Percentiles rank a stretch among this genome's conserved stretches.
Conservation (phyloP, 768 basidiomycete species). For the Mycena vitilis region DNA sequence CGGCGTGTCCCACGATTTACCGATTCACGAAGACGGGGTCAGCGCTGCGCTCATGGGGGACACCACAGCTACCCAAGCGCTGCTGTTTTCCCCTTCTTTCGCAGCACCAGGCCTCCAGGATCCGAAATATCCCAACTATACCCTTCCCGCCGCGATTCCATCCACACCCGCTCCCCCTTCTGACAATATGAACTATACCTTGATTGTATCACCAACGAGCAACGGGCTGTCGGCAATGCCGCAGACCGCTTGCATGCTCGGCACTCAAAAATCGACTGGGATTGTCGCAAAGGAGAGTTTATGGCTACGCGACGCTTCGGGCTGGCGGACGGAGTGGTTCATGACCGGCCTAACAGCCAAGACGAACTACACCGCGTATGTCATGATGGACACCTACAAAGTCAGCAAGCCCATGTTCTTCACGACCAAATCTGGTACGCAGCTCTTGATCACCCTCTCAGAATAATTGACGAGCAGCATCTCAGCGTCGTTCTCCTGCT, state of each 20-base stretch:
- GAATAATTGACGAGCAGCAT: background rate
- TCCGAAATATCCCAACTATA: slow-evolving; percentile 81
- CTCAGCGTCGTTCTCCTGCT: slow-evolving; percentile 74
- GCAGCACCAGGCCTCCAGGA: slow-evolving; percentile 40
- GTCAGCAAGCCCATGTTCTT: slow-evolving; percentile 79
- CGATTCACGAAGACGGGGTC: slow-evolving; percentile 59
- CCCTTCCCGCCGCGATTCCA: slow-evolving; percentile 69
- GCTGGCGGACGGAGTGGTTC: slow-evolving; percentile 79
- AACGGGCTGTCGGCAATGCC: slow-evolving; percentile 54
- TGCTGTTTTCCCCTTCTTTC: slow-evolving; percentile 77
- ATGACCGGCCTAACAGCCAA: slow-evolving; percentile 66
- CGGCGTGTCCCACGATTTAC: slow-evolving; percentile 62
- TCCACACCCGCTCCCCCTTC: slow-evolving; percentile 56
- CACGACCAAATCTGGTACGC: slow-evolving; percentile 78
- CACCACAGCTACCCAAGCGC: slow-evolving; percentile 76
- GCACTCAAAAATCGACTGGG: slow-evolving; percentile 50
- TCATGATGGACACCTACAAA: slow-evolving; percentile 64
- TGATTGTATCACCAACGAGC: slow-evolving; percentile 66
- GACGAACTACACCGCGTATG: slow-evolving; percentile 86
- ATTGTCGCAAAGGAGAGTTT: slow-evolving; percentile 56
- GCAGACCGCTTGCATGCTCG: slow-evolving; percentile 72
- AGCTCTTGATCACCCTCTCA: background rate
- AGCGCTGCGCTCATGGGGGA: slow-evolving; percentile 74
- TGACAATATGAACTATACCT: slow-evolving; percentile 59
- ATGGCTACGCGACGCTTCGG: slow-evolving; percentile 68